Conservation (phyloP, 2,329 filamentous ascomycete species). For the Phaeophleospora eucalypticola region DNA sequence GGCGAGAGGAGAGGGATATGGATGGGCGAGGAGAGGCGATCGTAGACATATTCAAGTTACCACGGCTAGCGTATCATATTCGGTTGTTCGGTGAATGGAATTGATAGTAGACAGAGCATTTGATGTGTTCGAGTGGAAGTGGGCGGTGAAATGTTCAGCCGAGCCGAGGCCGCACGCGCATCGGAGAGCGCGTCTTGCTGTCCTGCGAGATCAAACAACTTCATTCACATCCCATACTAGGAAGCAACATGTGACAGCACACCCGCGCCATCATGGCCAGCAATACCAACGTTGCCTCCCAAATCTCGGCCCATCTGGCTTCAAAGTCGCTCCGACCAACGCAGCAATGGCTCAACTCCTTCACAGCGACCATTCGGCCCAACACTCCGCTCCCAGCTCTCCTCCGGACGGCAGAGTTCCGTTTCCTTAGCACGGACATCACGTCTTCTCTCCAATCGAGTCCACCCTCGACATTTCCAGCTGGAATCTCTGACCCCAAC, state of each 20-base stretch:
- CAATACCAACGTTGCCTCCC: slow-evolving; percentile 6
- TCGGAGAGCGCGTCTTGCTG: background rate
- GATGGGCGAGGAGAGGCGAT: slow-evolving; percentile 50
- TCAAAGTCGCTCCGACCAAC: slow-evolving; percentile 49
- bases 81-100: background rate
- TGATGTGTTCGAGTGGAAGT: background rate
- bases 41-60: slow-evolving; percentile 48
- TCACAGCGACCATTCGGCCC: slow-evolving; percentile 55
- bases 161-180: too few relatives aligned
- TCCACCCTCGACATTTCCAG: slow-evolving; percentile 52
- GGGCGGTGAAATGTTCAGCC: background rate
- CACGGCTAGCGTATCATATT: background rate
- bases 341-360: slow-evolving; percentile 59
- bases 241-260: slow-evolving; percentile 11
- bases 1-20: slow-evolving; percentile 63
- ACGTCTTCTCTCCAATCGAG: slow-evolving; percentile 51
- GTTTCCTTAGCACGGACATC: slow-evolving; percentile 74
- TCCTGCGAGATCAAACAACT: background rate
- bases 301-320: slow-evolving; percentile 13
- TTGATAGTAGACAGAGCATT: too few relatives aligned
- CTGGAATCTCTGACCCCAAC: slow-evolving; percentile 51
- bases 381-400: slow-evolving; percentile 64
- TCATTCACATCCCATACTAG: background rate
- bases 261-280: slow-evolving; percentile 6
- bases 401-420: slow-evolving; percentile 73